Evolutionary conservation across 495 filamentous ascomycete species (phyloP), one percentile per base, ranked within the genome.

Genomic region (Aspergillus bridgeri): DNA sequence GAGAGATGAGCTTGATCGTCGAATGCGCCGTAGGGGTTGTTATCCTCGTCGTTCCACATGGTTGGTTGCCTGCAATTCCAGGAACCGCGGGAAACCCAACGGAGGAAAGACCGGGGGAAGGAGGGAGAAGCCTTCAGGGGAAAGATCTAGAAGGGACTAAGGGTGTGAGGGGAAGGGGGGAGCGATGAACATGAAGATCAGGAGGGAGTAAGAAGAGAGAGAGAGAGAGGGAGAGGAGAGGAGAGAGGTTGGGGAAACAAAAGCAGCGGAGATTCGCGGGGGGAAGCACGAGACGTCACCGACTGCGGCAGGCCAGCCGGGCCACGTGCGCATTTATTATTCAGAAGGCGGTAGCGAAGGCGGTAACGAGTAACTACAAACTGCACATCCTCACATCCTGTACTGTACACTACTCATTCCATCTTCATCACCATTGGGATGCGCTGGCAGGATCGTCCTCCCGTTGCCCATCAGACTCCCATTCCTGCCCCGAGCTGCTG

Each of bases 1-100:
- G 89, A 90, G n/a, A 86, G 75, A 65, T 83, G 83, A 48, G 90
- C 88, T 68, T 94, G 88, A 61, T 89, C 87, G 69, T 92, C 89
- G 77, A 92, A 94, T 71, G 89, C 90, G 61, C 90, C 91, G 68
- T 96, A 96, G 9, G 91, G 91, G 64, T 96, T 96, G 73, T 96
- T 96, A 68, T 90, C 87, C 73, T 96, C 91, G 78, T 95, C 91
- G 81, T 96, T 92, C 91, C 76, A 79, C 76, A 79, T 79, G 54
- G 53, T 69, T 51, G 46, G 45, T 7, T 24, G 64, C 61, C 64
- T 47, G 49, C 29, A 44, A 22, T 48, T 38, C 48, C 51, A 52
- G 22, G 24, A 42, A 45, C 42, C 48, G 49, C 51, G 58, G 52
- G 48, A 20, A 24, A 42, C 38, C 13, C 50, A 29, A 22, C 42